Evolutionary conservation across 371 early-diverging fungal genomes (phyloP).

Genomic region (Mortierella sp.): DNA sequence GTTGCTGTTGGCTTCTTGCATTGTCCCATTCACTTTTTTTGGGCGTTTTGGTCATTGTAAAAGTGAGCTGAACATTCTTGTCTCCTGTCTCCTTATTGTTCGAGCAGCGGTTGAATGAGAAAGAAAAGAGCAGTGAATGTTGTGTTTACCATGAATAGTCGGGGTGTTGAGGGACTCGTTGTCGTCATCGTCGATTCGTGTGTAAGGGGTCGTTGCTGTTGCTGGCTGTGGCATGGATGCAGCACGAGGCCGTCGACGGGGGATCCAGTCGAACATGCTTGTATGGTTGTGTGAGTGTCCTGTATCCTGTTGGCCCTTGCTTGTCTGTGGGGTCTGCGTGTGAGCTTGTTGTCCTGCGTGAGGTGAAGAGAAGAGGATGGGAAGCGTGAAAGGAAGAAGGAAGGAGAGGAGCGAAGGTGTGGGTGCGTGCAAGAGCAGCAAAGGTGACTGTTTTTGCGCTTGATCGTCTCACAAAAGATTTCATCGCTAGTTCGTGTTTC

Average conservation of each 20-base stretch:
- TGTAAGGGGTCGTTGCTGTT: background rate
- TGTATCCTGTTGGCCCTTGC: background rate
- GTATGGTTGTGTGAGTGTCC: background rate
- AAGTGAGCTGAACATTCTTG: background rate
- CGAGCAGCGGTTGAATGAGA: background rate
- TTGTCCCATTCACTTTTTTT: background rate
- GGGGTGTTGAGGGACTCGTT: background rate
- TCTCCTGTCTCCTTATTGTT: background rate
- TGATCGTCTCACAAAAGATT: too few species aligned
- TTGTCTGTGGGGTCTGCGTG: background rate
- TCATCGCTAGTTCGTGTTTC: too few species aligned
- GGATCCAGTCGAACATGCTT: conserved; percentile 4
- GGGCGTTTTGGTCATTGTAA: background rate
- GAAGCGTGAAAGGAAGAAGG: too few species aligned
- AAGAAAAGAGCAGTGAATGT: background rate
- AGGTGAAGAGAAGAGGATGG: too few species aligned
- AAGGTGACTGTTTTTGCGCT: too few species aligned
- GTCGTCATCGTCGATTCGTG: background rate
- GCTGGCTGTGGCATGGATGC: background rate
- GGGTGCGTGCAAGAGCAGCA: too few species aligned
- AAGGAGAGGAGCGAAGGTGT: too few species aligned
- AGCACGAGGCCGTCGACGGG: background rate
- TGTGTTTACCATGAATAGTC: background rate
- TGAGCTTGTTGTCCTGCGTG: too few species aligned
- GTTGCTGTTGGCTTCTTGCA: background rate